Evolutionary conservation across 2,329 filamentous ascomycete genomes (phyloP), one percentile per base, ranked within the genome.

Genomic region (Botrytis aclada): DNA sequence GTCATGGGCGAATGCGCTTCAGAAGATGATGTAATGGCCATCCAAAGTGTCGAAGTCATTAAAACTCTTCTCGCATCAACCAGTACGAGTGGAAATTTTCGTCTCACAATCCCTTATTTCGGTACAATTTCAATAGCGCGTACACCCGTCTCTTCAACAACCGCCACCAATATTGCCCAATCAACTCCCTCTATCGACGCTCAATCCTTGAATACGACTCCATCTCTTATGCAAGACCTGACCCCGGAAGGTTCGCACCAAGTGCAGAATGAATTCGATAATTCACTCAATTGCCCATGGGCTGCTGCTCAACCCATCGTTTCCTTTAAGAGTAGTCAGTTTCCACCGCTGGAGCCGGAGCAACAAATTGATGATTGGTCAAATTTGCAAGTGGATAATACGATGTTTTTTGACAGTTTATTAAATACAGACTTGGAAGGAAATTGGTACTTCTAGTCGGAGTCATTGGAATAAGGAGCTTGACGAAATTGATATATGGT

Each of bases 81-180:
- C 9, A 75, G 74, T 18, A 70, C 67, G 3, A 65, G 72, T 29
- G 70, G 74, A 14, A 80, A 79, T 70, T 70, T 80, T 9, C 78
- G 77, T 41, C 78, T 81, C 45, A 79, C 78, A 29, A 80, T 81
- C 6, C 79, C 79, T 8, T 80, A 80, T 66, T 80, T 80, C 54
- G 79, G 79, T 12, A 80, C 79, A 4, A 77, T 81, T 43, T 78
- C 67, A 47, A 80, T 80, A 25, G 73, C 76, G 22, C 76, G 66
- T 39, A 65, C 66, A 37, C 29, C 71, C 56, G 25, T 34, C 29
- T 43, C 70, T 22, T 37, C 58, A 58, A 61, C 41, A 9, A 32
- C 60, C 54, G 39, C 65, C 37, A 10, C 37, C 8, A 43, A 37
- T n/a, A 43, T 56, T 20, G 45, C 51, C 18, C 60, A 62, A 60